Percentiles rank a stretch among this genome's conserved stretches.
Evolutionary conservation across 2,329 filamentous ascomycete genomes (phyloP).

Genomic region (Shiraia bambusicola): DNA sequence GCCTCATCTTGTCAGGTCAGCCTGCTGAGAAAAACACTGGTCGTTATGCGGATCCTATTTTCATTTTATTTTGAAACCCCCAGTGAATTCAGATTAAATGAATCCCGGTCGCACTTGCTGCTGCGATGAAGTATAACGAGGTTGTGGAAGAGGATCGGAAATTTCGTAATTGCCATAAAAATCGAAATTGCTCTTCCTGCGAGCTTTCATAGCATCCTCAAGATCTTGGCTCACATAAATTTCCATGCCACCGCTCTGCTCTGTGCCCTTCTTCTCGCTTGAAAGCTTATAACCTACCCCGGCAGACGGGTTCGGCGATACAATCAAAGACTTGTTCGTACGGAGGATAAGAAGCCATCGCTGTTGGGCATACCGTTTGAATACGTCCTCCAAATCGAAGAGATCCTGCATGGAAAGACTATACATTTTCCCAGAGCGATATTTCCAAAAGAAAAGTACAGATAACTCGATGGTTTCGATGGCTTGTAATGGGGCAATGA

Average conservation of each 20-base stretch:
- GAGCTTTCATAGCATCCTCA: conserved; percentile 33
- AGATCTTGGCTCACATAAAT: conserved; percentile 37
- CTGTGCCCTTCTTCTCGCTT: conserved; percentile 34
- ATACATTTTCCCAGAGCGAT: conserved; percentile 35
- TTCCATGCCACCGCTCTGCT: conserved; percentile 41
- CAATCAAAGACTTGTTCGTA: conserved; percentile 20
- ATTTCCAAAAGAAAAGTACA: conserved; percentile 41
- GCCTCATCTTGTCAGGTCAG: too few species aligned
- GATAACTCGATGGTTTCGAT: conserved; percentile 36
- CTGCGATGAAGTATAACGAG: conserved; percentile 17
- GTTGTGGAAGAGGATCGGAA: conserved; percentile 37
- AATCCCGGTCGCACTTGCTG: too few species aligned
- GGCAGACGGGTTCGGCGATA: conserved; percentile 24
- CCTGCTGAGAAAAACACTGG: too few species aligned
- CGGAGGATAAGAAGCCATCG: conserved; percentile 34
- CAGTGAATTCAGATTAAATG: too few species aligned
- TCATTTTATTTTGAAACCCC: too few species aligned
- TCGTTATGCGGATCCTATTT: too few species aligned
- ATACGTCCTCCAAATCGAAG: conserved; percentile 39
- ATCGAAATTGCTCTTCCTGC: conserved; percentile 35
- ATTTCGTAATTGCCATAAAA: conserved; percentile 42
- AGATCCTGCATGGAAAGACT: conserved; percentile 39
- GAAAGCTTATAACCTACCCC: conserved; percentile 41
- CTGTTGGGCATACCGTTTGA: conserved; percentile 36
- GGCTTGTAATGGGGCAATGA: conserved; percentile 24